Conservation (phyloP, 2,329 filamentous ascomycete species). For the Verticillium nubilum region DNA sequence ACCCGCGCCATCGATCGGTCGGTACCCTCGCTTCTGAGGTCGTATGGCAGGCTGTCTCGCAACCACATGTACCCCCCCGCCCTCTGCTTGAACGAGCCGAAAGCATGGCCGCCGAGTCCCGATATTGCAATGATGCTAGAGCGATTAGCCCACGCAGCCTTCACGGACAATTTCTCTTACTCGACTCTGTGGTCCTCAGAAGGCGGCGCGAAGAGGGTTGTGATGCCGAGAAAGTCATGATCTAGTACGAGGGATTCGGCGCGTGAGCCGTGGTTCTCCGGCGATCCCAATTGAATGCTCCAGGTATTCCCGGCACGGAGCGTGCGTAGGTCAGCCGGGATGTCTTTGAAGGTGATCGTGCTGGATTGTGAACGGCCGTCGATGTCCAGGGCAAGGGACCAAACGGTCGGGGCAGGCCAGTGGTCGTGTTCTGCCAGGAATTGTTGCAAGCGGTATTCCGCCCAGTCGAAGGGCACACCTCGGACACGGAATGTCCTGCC, state of each 20-base stretch:
- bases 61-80: conserved; percentile 18
- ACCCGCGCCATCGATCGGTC: conserved; percentile 8
- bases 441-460: not conserved
- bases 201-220: not conserved
- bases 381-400: not conserved
- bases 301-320: not conserved
- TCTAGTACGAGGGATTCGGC: not conserved
- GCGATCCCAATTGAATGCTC: not conserved
- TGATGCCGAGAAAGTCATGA: not conserved
- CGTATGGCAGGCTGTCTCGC: conserved; percentile 13
- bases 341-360: not conserved
- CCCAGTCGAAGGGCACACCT: not conserved
- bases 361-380: not conserved
- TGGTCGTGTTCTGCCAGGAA: not conserved
- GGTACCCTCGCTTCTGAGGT: conserved; percentile 4
- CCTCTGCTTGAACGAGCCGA: conserved; percentile 18
- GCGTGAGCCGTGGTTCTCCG: not conserved
- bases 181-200: not conserved
- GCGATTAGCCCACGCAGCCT: not conserved
- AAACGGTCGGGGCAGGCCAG: not conserved
- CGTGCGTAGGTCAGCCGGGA: not conserved
- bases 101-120: conserved; percentile 18
- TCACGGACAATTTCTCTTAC: not conserved
- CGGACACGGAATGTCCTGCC: conserved; percentile 6
- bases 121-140: not conserved